These are phyloP conservation scores for Selenicereus undatus DNA, from an alignment of 148 eudicot genomes.

Conservation along the genomic window DNA sequence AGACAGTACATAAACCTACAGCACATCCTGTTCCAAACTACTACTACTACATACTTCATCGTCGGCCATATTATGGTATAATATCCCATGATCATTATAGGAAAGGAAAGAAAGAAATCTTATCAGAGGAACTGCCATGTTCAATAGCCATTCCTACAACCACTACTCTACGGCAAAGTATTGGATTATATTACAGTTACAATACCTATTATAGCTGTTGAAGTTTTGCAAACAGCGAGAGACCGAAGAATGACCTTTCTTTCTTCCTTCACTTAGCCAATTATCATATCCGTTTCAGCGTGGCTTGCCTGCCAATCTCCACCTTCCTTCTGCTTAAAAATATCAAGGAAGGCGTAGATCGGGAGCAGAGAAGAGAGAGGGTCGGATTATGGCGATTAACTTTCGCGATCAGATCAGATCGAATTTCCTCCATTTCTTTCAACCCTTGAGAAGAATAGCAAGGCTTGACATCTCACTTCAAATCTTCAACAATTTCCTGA, in stretches of 20 bases:
- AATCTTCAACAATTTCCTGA: constrained; percentile 34
- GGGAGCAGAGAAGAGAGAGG: not conserved
- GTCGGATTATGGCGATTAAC: not conserved
- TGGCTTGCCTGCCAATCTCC: not conserved
- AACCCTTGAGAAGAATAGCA: not conserved
- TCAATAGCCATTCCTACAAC: not conserved
- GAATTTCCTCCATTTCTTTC: too few species aligned
- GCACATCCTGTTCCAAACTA: not conserved
- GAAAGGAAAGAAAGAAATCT: not conserved
- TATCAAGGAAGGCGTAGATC: constrained; percentile 6
- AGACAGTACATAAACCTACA: not conserved
- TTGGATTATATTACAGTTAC: constrained; percentile 1
- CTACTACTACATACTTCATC: not conserved
- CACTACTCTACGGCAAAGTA: not conserved
- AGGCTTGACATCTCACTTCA: not conserved
- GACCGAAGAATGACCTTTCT: not conserved
- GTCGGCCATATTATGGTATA: not conserved
- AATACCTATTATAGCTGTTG: not conserved
- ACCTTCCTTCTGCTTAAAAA: constrained; percentile 12
- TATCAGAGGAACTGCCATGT: not conserved
- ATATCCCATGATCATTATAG: too few species aligned
- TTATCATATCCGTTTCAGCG: not conserved
- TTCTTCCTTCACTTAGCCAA: not conserved
- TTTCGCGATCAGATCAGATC: not conserved
- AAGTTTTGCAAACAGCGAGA: not conserved